phyloP scores from a whole-genome alignment of 2,329 filamentous ascomycete genomes.

The Scopulariopsis brevicaulis region DNA sequence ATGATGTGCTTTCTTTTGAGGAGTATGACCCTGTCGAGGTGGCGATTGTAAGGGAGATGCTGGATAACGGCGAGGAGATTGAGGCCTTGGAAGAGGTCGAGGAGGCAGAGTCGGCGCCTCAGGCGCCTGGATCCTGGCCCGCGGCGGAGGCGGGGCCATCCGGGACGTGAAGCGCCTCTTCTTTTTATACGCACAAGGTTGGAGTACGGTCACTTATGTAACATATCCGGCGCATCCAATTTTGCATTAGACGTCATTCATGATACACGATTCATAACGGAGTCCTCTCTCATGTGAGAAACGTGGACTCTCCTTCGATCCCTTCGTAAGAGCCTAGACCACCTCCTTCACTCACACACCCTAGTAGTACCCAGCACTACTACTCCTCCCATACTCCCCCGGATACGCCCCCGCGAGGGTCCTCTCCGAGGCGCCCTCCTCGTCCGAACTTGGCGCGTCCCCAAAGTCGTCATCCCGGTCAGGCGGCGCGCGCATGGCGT shows the following conservation, averaged over 20 bases:
- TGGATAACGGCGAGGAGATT: not conserved
- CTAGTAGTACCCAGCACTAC: slow-evolving; percentile 9
- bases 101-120: not conserved
- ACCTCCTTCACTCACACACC: not conserved
- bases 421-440: slow-evolving; percentile 15
- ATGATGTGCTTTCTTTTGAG: not conserved
- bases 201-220: not conserved
- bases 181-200: not conserved
- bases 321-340: not conserved
- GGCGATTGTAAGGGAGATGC: slow-evolving; percentile 5
- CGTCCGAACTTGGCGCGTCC: slow-evolving; percentile 30
- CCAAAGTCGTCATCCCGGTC: slow-evolving; percentile 26
- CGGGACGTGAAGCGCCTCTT: not conserved
- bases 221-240: not conserved
- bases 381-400: not conserved
- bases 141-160: not conserved
- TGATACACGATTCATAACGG: no score
- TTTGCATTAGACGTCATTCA: not conserved
- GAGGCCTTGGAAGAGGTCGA: not conserved
- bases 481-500: slow-evolving; percentile 44
- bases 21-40: slow-evolving; percentile 4
- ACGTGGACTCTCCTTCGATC: not conserved
- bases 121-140: not conserved
- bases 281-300: not conserved
- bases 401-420: slow-evolving; percentile 1